phyloP scores from a whole-genome alignment of 2,329 filamentous ascomycete species.

The Neofusicoccum sp. region DNA sequence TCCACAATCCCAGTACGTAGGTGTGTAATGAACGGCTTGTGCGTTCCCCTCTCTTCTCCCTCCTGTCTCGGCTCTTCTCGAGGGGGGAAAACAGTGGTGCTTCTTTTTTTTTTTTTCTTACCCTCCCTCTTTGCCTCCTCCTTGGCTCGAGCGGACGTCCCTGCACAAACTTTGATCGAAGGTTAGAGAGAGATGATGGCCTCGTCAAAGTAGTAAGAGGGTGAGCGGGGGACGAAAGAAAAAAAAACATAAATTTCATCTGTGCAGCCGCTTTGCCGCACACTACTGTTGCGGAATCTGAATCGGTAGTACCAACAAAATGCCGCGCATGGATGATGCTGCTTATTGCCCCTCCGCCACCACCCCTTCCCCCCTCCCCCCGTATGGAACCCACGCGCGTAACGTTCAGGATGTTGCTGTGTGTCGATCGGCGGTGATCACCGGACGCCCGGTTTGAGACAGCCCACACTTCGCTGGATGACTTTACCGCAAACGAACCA shows the following conservation, averaged over 20 bases:
- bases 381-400: background rate
- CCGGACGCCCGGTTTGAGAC: background rate
- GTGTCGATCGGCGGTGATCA: background rate
- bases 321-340: background rate
- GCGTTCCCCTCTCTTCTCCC: background rate
- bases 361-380: background rate
- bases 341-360: background rate
- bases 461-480: background rate
- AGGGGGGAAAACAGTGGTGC: background rate
- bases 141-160: background rate
- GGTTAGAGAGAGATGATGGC: background rate
- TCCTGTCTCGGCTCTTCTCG: background rate
- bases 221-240: too few species aligned
- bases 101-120: too few species aligned
- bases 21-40: background rate
- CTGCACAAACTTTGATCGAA: background rate
- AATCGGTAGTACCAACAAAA: background rate
- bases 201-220: too few species aligned
- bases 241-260: too few species aligned
- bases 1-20: too few species aligned
- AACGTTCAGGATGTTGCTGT: background rate
- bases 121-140: background rate
- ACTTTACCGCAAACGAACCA: background rate
- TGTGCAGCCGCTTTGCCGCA: too few species aligned
- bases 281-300: conserved; percentile 1